These are phyloP conservation scores for Fusarium mexicanum DNA, from an alignment of 2,329 filamentous ascomycete genomes.

Conservation along the genomic window DNA sequence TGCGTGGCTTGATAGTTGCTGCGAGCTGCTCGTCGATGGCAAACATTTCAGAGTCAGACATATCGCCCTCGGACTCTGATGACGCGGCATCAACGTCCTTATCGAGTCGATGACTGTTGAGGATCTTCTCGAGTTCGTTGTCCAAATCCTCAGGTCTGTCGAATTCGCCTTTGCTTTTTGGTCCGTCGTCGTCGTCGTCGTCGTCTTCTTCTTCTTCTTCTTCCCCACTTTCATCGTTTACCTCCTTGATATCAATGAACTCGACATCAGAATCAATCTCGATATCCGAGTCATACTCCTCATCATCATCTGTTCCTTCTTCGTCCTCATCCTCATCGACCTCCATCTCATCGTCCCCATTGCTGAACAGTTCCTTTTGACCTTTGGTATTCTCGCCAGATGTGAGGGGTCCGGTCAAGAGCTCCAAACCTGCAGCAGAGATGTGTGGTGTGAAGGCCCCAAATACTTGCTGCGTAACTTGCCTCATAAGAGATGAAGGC, in stretches of 20 bases:
- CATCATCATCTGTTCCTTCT: conserved; percentile 54
- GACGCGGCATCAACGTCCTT: conserved; percentile 65
- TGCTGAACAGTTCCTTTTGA: conserved; percentile 85
- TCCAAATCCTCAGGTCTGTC: conserved; percentile 66
- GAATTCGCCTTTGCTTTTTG: conserved; percentile 53
- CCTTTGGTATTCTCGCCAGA: conserved; percentile 85
- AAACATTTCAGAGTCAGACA: conserved; percentile 97
- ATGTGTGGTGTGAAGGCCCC: conserved; percentile 81
- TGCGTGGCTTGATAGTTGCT: conserved; percentile 84
- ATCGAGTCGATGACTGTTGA: conserved; percentile 75
- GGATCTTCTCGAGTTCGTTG: conserved; percentile 78
- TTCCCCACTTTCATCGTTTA: conserved; percentile 53
- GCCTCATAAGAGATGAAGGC: conserved; percentile 83
- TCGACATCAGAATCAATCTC: conserved; percentile 63
- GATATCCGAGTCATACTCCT: conserved; percentile 56
- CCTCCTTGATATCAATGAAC: conserved; percentile 57
- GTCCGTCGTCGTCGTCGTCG: conserved; percentile 54
- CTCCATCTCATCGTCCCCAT: conserved; percentile 68
- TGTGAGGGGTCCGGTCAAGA: conserved; percentile 73
- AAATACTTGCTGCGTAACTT: conserved; percentile 89
- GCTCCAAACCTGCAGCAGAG: conserved; percentile 75
- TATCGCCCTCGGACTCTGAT: conserved; percentile 76
- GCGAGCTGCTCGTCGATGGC: conserved; percentile 83
- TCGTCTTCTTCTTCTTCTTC: conserved; percentile 57
- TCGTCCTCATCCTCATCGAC: conserved; percentile 55